Conservation (phyloP, 2,329 filamentous ascomycete genomes). For the Diplodia seriata region DNA sequence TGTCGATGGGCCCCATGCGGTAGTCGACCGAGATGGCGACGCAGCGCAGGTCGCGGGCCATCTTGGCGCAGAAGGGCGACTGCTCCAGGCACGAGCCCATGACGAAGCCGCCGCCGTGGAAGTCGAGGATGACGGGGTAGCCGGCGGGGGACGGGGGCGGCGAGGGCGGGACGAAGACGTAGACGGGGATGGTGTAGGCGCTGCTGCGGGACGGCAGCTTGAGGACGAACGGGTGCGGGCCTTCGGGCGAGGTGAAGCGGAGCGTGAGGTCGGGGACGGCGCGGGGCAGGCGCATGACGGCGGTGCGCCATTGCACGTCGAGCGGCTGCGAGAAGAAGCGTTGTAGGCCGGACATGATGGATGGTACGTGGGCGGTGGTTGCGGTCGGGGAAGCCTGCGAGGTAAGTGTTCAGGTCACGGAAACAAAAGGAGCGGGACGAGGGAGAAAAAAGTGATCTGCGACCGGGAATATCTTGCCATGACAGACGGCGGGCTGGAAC, state of each 20-base stretch:
- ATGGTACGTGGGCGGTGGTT: not conserved
- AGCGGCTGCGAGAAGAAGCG: constrained; percentile 47
- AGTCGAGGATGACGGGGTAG: constrained; percentile 52
- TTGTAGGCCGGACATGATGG: constrained; percentile 27
- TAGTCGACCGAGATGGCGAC: constrained; percentile 58
- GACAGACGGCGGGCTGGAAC: not conserved
- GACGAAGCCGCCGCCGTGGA: constrained; percentile 54
- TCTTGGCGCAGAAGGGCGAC: constrained; percentile 56
- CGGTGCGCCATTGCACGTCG: constrained; percentile 48
- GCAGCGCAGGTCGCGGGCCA: constrained; percentile 51
- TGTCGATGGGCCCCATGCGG: constrained; percentile 55
- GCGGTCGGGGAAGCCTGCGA: not conserved
- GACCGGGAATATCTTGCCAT: constrained; percentile 9
- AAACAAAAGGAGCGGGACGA: not conserved
- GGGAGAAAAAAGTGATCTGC: not conserved
- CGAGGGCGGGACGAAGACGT: constrained; percentile 51
- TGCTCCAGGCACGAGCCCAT: constrained; percentile 54
- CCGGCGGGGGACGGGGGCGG: constrained; percentile 36
- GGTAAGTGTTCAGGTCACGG: not conserved
- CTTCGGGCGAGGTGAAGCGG: constrained; percentile 49
- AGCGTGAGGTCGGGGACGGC: constrained; percentile 48
- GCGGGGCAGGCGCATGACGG: constrained; percentile 47
- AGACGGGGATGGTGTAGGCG: constrained; percentile 48
- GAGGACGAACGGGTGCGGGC: constrained; percentile 52
- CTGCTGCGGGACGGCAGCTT: constrained; percentile 49